Conservation (phyloP, 257 asterid species). For the Catharanthus roseus region DNA sequence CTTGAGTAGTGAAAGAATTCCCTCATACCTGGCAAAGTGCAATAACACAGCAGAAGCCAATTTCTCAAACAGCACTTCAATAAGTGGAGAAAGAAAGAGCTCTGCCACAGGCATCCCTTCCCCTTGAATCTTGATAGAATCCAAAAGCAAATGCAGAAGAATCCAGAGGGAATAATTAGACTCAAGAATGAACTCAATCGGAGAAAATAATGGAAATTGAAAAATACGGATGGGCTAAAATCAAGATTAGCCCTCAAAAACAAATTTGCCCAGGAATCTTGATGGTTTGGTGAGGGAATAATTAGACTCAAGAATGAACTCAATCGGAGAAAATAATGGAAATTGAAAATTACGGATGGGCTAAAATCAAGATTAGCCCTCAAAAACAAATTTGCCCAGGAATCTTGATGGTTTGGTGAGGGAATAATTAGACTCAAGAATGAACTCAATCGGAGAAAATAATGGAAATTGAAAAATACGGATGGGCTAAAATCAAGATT, state of each 20-base stretch:
- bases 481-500: background rate
- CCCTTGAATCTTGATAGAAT: background rate
- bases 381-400: background rate
- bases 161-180: background rate
- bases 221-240: background rate
- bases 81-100: slow-evolving; percentile 53
- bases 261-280: background rate
- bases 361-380: background rate
- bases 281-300: too few relatives aligned
- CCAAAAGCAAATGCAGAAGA: background rate
- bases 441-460: background rate
- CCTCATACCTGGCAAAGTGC: slow-evolving; percentile 50
- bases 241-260: background rate
- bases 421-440: background rate
- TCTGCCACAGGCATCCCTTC: slow-evolving; percentile 53
- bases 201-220: too few relatives aligned
- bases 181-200: slow-evolving; percentile 1
- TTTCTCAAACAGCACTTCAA: slow-evolving; percentile 46
- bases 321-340: background rate
- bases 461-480: background rate
- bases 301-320: background rate
- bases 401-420: too few relatives aligned
- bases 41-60: slow-evolving; percentile 30
- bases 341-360: background rate
- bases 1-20: slow-evolving; percentile 37